Evolutionary conservation across 108 stramenopile genomes (phyloP).

Genomic region (Discostella pseudostelligera): DNA sequence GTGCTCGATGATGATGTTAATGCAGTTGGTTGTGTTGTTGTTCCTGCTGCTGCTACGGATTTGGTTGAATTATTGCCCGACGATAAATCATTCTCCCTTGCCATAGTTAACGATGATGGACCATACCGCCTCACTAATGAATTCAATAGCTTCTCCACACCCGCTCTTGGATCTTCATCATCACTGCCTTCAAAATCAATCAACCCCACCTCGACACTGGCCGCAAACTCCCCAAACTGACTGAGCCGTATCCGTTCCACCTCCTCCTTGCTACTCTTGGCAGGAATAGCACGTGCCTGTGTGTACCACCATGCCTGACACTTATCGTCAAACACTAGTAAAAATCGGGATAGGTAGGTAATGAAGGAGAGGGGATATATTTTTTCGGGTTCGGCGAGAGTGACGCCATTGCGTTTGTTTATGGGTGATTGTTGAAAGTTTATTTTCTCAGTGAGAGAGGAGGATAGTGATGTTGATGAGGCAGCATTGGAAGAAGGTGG

Average conservation of each 20-base stretch:
- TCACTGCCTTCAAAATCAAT: slow-evolving; percentile 58
- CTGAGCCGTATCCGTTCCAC: slow-evolving; percentile 57
- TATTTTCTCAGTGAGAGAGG: slow-evolving; percentile 5
- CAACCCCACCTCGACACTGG: slow-evolving; percentile 80
- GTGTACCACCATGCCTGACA: slow-evolving; percentile 81
- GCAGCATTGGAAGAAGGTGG: background rate
- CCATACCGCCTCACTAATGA: slow-evolving; percentile 49
- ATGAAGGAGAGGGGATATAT: slow-evolving; percentile 77
- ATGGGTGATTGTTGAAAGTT: slow-evolving; percentile 57
- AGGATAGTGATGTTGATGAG: background rate
- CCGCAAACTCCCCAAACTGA: slow-evolving; percentile 79
- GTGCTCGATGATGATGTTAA: background rate
- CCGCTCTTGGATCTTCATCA: slow-evolving; percentile 8
- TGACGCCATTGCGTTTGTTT: slow-evolving; percentile 77
- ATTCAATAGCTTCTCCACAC: slow-evolving; percentile 7
- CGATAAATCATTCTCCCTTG: slow-evolving; percentile 32
- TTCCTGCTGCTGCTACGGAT: slow-evolving; percentile 4
- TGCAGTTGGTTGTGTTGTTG: slow-evolving; percentile 1
- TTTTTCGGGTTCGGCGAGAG: slow-evolving; percentile 77
- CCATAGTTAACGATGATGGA: slow-evolving; percentile 44
- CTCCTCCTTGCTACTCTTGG: slow-evolving; percentile 47
- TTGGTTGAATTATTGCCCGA: slow-evolving; percentile 22
- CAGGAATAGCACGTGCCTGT: slow-evolving; percentile 61
- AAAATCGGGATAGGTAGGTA: slow-evolving; percentile 77
- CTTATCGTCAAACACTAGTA: slow-evolving; percentile 71